These are phyloP conservation scores for Paramecium pentaurelia DNA, from an alignment of 73 alveolate genomes.

Conservation along the genomic window DNA sequence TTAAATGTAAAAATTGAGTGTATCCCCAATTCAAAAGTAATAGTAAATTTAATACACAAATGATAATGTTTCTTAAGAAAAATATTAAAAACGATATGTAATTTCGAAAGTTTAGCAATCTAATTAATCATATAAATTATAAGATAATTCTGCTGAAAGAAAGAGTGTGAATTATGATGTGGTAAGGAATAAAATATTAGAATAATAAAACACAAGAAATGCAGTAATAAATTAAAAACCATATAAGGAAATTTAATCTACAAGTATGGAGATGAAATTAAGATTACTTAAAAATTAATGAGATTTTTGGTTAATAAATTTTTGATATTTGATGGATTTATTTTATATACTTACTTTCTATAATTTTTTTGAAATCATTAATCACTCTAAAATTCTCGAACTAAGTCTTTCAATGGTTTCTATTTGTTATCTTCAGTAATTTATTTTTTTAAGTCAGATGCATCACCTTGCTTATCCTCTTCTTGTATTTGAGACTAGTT, in stretches of 20 bases:
- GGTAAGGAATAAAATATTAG: not conserved
- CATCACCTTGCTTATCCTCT: not conserved
- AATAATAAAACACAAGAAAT: not conserved
- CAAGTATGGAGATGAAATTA: not conserved
- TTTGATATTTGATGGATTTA: not conserved
- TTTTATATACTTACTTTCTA: not conserved
- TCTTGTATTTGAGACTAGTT: not conserved
- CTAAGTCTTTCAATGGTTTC: not conserved
- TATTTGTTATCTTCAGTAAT: not conserved
- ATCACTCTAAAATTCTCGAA: constrained; percentile 16
- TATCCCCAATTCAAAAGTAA: not conserved
- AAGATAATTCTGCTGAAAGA: not conserved
- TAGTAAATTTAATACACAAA: not conserved
- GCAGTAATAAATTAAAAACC: not conserved
- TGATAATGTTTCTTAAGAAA: not conserved
- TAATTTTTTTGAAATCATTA: not conserved
- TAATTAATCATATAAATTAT: not conserved
- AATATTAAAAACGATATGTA: not conserved
- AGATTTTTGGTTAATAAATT: not conserved
- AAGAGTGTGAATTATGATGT: not conserved
- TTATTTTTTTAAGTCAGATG: not conserved
- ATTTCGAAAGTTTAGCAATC: not conserved
- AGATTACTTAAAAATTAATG: not conserved
- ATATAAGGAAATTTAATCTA: not conserved
- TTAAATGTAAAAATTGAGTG: not conserved